phyloP scores from a whole-genome alignment of 805 yeast genomes.

The Pichia thaimueangensis region DNA sequence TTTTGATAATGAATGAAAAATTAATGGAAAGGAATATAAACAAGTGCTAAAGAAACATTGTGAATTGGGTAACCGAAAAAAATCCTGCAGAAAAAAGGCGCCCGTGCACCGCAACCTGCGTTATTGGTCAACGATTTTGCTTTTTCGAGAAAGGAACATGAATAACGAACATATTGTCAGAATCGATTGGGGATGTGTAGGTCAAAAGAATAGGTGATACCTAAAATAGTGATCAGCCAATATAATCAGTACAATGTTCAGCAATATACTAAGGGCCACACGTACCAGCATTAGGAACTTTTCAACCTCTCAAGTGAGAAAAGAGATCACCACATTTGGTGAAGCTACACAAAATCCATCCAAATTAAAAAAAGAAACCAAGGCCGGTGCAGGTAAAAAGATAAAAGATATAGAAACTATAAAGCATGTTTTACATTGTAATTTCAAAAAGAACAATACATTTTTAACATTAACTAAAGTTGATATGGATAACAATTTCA shows the following conservation, averaged over 20 bases:
- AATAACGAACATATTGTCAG: too few species aligned
- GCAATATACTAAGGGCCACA: not conserved
- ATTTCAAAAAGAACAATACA: conserved; percentile 78
- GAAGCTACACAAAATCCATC: conserved; percentile 19
- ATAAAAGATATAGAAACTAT: conserved; percentile 31
- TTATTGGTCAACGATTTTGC: too few species aligned
- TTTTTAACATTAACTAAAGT: conserved; percentile 69
- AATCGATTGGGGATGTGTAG: too few species aligned
- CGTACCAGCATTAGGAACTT: conserved; percentile 7
- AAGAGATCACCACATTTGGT: conserved; percentile 21
- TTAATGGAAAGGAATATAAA: too few species aligned
- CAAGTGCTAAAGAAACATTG: too few species aligned
- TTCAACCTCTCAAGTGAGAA: not conserved
- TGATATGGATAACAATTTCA: conserved; percentile 54
- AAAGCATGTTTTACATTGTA: conserved; percentile 68
- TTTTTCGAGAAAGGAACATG: too few species aligned
- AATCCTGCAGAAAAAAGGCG: not conserved
- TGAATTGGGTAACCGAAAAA: not conserved
- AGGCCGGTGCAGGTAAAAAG: conserved; percentile 12
- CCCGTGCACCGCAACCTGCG: not conserved
- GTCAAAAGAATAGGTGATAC: too few species aligned
- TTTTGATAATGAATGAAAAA: too few species aligned
- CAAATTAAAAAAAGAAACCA: conserved; percentile 7
- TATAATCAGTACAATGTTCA: not conserved
- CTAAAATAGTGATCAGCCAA: too few species aligned